phyloP scores from a whole-genome alignment of 2,329 filamentous ascomycete species.

The Aspergillus thermomutatus region DNA sequence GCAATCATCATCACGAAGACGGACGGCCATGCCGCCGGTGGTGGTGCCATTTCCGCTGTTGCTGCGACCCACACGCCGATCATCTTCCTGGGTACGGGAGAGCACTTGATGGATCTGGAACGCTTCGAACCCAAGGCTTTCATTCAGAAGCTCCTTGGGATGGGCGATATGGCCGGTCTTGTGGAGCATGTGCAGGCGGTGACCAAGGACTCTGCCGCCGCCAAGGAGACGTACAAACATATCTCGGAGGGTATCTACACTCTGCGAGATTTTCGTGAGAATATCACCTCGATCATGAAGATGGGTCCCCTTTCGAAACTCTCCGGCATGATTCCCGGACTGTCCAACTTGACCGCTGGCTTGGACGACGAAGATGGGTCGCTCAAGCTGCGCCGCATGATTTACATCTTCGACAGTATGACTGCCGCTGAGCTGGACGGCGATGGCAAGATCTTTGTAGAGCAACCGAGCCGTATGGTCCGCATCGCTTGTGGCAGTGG shows the following conservation, averaged over 20 bases:
- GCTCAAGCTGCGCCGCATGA: constrained; percentile 92
- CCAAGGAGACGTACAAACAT: constrained; percentile 98
- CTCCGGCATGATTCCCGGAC: constrained; percentile 96
- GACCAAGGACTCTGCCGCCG: constrained; percentile 75
- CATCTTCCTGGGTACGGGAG: constrained; percentile 95
- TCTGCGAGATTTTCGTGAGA: constrained; percentile 87
- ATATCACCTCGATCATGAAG: constrained; percentile 98
- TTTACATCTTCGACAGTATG: constrained; percentile 99
- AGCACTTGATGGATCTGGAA: constrained; percentile 94
- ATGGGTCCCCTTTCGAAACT: constrained; percentile 98
- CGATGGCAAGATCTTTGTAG: constrained; percentile 89
- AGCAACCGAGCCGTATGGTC: constrained; percentile 90
- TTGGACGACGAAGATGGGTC: constrained; percentile 98
- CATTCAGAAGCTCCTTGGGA: constrained; percentile 87
- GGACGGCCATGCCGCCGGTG: constrained; percentile 89
- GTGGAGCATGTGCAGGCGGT: constrained; percentile 96
- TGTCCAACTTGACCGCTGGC: constrained; percentile 88
- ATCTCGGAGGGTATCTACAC: constrained; percentile 97
- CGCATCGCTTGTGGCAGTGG: constrained; percentile 86
- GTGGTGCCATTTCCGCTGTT: constrained; percentile 95
- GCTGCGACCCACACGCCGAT: constrained; percentile 96
- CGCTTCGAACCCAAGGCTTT: constrained; percentile 90
- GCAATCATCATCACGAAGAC: constrained; percentile 99
- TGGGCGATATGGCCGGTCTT: constrained; percentile 93
- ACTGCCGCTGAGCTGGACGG: constrained; percentile 92